Base-by-base conservation (phyloP, 2,329 filamentous ascomycete genomes). In the Colletotrichum scovillei region DNA sequence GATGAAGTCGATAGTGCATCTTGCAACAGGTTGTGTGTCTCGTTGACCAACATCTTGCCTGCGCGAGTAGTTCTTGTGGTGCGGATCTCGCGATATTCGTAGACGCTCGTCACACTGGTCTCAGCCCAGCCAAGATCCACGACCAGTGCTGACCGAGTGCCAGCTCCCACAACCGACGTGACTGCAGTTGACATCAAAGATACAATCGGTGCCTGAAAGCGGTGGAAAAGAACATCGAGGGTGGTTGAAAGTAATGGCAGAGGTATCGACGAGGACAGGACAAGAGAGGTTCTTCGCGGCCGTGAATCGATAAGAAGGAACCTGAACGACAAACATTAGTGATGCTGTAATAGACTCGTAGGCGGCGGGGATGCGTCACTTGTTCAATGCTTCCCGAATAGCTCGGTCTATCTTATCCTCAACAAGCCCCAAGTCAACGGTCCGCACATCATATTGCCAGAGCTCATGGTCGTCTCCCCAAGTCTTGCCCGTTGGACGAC, bases 91-190 rank as follows among this genome's bases (percentile, higher is more conserved):
- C 94, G 92, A 81, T 95, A 98, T 83, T 99, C 97, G 79, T 95
- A 98, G 7, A 98, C 88, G 6, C 92, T 93, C 0, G 95, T 97
- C 26, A 97, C 90, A 0, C 92, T 89, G 0, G 95, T 97, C 82
- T 98, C 97, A 55, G 92, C 89, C 97, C 97, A 99, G 56, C 96
- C 97, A 73, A 99, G 88, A 79, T 99, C 95, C 49, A 99, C 87
- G 0, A 98, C 91, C 55, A 99, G 82, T 1, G 93, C 95, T n/a
- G 94, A 94, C 16, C 97, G 91, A 53, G 97, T 85, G 0, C 97
- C 97, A 6, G 95, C 95, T 8, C 93, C 93, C 3, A 95, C 89
- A 7, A 93, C 87, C 1, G 91, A 87, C 82, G 97, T 92, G 24
- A 95, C 89, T 0, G 96, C 91, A 0, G 91, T 89, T 1, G 95